These are phyloP conservation scores for Phytomonas serpens DNA, from an alignment of 208 protist species.

Conservation along the genomic window DNA sequence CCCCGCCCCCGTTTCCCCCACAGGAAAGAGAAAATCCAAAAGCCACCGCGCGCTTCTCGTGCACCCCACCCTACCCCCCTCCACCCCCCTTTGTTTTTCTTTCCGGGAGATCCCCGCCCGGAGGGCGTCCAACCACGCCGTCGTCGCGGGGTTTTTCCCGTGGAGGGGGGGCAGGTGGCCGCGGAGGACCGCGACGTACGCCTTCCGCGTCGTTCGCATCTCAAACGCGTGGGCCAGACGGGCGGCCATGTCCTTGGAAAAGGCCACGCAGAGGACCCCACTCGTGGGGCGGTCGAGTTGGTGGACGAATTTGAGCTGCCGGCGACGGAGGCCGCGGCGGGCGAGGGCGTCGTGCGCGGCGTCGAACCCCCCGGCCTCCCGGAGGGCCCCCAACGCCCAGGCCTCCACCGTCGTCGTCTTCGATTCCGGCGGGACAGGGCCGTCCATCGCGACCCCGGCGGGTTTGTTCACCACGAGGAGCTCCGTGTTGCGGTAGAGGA, in stretches of 20 bases:
- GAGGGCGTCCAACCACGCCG: constrained; percentile 29
- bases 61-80: constrained; percentile 22
- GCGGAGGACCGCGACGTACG: constrained; percentile 70
- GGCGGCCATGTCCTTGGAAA: constrained; percentile 70
- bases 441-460: constrained; percentile 74
- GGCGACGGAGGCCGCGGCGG: constrained; percentile 21
- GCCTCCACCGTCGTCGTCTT: constrained; percentile 51
- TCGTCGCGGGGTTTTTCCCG: background rate
- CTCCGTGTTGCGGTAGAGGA: constrained; percentile 58
- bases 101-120: background rate
- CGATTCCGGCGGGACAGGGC: constrained; percentile 7
- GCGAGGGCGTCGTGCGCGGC: constrained; percentile 19
- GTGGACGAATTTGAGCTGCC: constrained; percentile 86
- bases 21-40: too few relatives aligned
- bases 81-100: constrained; percentile 25
- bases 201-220: constrained; percentile 67
- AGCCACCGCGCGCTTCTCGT: constrained; percentile 12
- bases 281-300: constrained; percentile 89
- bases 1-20: too few relatives aligned
- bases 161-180: constrained; percentile 39
- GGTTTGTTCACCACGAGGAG: constrained; percentile 89
- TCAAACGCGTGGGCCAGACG: constrained; percentile 81
- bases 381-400: constrained; percentile 39
- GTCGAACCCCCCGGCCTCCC: constrained; percentile 17
- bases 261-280: constrained; percentile 84